A percentile compares a stretch with the other conserved stretches of the same genome.
phyloP scores from a whole-genome alignment of 805 yeast genomes.

The Wickerhamomyces rabaulensis region DNA sequence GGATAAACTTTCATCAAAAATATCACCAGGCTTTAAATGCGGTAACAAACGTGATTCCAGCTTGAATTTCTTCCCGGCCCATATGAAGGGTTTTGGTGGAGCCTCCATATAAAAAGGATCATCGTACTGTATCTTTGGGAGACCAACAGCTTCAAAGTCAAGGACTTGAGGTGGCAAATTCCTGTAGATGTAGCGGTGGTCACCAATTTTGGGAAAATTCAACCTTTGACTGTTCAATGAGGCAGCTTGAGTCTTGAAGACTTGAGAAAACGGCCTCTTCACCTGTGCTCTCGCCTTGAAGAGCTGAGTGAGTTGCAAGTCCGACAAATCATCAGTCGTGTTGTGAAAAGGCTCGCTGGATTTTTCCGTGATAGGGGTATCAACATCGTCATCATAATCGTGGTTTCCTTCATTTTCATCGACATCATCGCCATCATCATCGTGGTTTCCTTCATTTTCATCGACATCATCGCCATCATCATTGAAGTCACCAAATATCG shows the following conservation, averaged over 20 bases:
- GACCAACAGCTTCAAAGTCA: conserved; percentile 43
- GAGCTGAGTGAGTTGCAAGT: conserved; percentile 10
- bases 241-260: background rate
- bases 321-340: conserved; percentile 2
- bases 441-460: conserved; percentile 3
- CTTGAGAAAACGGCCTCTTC: conserved; percentile 9
- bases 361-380: background rate
- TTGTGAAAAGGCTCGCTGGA: background rate
- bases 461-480: conserved; percentile 5
- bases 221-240: background rate
- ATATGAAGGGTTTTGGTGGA: conserved; percentile 48
- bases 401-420: conserved; percentile 4
- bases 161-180: conserved; percentile 10
- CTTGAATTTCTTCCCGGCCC: conserved; percentile 61
- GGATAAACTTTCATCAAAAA: conserved; percentile 13
- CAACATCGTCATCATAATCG: background rate
- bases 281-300: background rate
- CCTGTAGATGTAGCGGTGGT: conserved; percentile 7
- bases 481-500: conserved; percentile 2
- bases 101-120: conserved; percentile 61
- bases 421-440: conserved; percentile 3
- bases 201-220: background rate
- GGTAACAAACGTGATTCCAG: conserved; percentile 36
- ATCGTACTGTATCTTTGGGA: conserved; percentile 46
- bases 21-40: conserved; percentile 26